These are phyloP conservation scores for Fomitopsis pulvina DNA, from an alignment of 768 basidiomycete genomes.

Conservation along the genomic window DNA sequence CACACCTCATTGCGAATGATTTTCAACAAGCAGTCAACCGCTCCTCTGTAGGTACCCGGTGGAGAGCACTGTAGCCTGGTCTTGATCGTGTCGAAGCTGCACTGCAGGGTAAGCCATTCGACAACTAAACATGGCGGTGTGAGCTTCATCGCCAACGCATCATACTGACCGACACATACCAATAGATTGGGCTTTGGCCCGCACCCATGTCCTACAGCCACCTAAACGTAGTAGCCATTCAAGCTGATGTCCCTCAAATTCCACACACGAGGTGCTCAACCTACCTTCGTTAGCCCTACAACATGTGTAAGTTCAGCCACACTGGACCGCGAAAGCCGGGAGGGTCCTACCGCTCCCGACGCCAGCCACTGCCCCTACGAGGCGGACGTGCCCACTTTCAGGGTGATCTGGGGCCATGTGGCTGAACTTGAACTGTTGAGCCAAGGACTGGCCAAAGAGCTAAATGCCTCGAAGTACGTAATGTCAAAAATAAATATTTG, in stretches of 20 bases:
- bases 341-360: constrained; percentile 50
- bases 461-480: too few species aligned
- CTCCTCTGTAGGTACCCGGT: constrained; percentile 54
- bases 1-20: constrained; percentile 55
- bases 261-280: not conserved
- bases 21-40: constrained; percentile 51
- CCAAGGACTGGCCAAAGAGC: too few species aligned
- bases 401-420: constrained; percentile 8
- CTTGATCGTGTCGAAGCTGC: constrained; percentile 68
- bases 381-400: constrained; percentile 33
- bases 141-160: not conserved
- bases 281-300: constrained; percentile 13
- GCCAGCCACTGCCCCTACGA: constrained; percentile 52
- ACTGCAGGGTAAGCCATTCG: not conserved
- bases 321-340: not conserved
- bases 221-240: constrained; percentile 28
- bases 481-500: too few species aligned
- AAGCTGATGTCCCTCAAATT: not conserved
- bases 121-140: too few species aligned
- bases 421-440: too few species aligned
- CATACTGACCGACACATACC: not conserved
- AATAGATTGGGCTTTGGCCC: not conserved
- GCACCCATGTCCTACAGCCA: constrained; percentile 66
- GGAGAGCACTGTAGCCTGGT: constrained; percentile 66
- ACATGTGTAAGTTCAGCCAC: not conserved